Evolutionary conservation across 305 asterid species (phyloP), one percentile per base, ranked within the genome.

Genomic region (Ilex paraguariensis): DNA sequence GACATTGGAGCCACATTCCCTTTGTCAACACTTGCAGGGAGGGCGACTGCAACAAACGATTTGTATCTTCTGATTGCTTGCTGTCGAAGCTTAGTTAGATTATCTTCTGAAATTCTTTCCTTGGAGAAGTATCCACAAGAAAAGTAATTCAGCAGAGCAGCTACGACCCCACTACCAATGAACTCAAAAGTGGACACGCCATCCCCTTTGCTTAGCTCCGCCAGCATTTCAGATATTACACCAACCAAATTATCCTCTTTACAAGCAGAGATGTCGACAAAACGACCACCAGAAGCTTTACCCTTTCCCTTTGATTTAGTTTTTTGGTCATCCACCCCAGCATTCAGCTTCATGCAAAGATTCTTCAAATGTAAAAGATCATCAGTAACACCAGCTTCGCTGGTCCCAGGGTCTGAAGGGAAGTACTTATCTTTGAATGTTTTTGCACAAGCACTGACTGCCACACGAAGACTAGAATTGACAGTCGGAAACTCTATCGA

Each of bases 101-200:
- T 85, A 58, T 70, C 78, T 60, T 88, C 98, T 3, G 97, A 84
- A 60, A 85, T 64, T 81, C 74, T 77, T 53, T 91, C 98, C 82
- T 85, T 91, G 12, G 84, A 78, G 81, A 87, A 88, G 79, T 70
- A 80, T 68, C 98, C 99, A 70, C 95, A 88, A 6, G 98, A 87
- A 54, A 91, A 85, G 75, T 91, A 95, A 78, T 85, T 84, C 63
- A 95, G 94, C 72, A 95, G 74, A 59, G 99, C 80, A 44, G 78
- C 80, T 61, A 95, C 94, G 59, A 80, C 98, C 46, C 99, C 98
- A 72, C 99, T 91, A 63, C 99, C 98, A 66, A 87, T 87, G 62
- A 95, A 95, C 79, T 95, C 99, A 70, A 91, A 95, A 57, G 98
- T 91, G 46, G 99, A 95, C 39, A 95, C 98, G 32, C 99, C 97